Conservation (phyloP, 176 grass and related monocot genomes). For the Phoenix roebelenii region DNA sequence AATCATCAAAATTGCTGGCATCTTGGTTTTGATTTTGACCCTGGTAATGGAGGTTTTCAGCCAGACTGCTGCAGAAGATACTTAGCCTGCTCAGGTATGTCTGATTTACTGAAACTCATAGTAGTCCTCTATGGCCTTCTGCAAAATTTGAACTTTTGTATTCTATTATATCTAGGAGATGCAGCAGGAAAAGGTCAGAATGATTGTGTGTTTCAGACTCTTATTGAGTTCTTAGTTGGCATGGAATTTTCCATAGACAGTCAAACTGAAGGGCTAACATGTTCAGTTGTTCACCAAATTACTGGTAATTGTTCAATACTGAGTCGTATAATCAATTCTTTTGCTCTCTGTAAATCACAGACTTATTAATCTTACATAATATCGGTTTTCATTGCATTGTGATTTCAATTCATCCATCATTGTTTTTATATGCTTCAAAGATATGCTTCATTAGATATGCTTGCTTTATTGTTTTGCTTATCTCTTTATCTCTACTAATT, state of each 20-base stretch:
- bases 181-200: conserved; percentile 15
- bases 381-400: too few relatives aligned
- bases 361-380: too few relatives aligned
- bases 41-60: conserved; percentile 34
- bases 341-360: too few relatives aligned
- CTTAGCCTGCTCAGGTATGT: conserved; percentile 32
- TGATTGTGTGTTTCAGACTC: conserved; percentile 30
- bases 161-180: conserved; percentile 34
- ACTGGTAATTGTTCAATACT: conserved; percentile 38
- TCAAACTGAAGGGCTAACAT: conserved; percentile 34
- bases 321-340: too few relatives aligned
- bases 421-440: too few relatives aligned
- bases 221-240: conserved; percentile 46
- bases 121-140: not conserved
- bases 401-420: too few relatives aligned
- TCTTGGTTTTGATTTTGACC: conserved; percentile 16
- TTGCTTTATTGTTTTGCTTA: too few relatives aligned
- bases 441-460: too few relatives aligned
- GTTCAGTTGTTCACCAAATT: conserved; percentile 52
- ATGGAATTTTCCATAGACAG: conserved; percentile 52
- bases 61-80: conserved; percentile 30
- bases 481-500: too few relatives aligned
- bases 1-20: too few relatives aligned
- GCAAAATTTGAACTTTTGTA: conserved; percentile 8
- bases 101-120: conserved; percentile 14